Evolutionary conservation across 2,329 filamentous ascomycete species (phyloP).

Genomic region (Whalleya microplaca): DNA sequence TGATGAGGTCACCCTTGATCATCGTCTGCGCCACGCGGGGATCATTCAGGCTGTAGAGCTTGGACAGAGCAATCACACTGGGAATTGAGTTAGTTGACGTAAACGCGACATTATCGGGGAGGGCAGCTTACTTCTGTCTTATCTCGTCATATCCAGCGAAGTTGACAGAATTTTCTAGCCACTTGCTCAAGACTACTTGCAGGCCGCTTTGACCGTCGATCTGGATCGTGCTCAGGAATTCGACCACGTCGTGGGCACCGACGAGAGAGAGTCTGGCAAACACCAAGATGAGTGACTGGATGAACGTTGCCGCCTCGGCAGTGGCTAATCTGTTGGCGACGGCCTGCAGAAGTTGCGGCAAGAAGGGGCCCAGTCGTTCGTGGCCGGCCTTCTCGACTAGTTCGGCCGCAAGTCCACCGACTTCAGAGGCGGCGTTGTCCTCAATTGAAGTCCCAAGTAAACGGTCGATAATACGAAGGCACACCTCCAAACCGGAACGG

Average conservation of each 20-base stretch:
- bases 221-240: slow-evolving; percentile 85
- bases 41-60: slow-evolving; percentile 87
- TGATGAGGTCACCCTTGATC: slow-evolving; percentile 90
- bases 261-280: slow-evolving; percentile 89
- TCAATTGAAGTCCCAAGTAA: slow-evolving; percentile 83
- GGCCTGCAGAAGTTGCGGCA: slow-evolving; percentile 84
- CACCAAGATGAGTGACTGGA: slow-evolving; percentile 93
- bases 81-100: slow-evolving; percentile 37
- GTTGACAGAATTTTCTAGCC: slow-evolving; percentile 95
- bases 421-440: slow-evolving; percentile 93
- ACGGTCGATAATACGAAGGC: slow-evolving; percentile 89
- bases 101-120: not conserved
- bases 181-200: slow-evolving; percentile 87
- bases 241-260: slow-evolving; percentile 85
- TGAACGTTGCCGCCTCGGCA: slow-evolving; percentile 84
- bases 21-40: slow-evolving; percentile 75
- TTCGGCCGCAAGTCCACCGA: slow-evolving; percentile 90
- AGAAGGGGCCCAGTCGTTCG: slow-evolving; percentile 85
- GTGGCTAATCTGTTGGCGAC: slow-evolving; percentile 84
- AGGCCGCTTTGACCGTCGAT: slow-evolving; percentile 82
- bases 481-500: slow-evolving; percentile 84
- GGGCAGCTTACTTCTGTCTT: slow-evolving; percentile 78
- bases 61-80: slow-evolving; percentile 89
- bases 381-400: slow-evolving; percentile 94
- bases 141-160: slow-evolving; percentile 99